Base-by-base conservation (phyloP, 2,329 filamentous ascomycete species). In the Sporothrix pseudoabietina region DNA sequence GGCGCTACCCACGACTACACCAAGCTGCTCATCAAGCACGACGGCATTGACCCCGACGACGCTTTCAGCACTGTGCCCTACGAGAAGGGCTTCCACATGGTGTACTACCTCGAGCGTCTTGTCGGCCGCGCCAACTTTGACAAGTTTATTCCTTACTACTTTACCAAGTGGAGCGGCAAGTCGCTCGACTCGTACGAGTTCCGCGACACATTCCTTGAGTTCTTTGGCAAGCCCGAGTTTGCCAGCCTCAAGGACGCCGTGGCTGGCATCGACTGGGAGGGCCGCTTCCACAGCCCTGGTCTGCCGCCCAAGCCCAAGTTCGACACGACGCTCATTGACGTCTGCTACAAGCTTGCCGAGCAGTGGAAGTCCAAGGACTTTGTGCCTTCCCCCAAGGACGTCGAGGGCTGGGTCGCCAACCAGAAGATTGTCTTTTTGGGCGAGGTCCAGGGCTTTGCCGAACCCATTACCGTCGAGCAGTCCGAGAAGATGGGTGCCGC, bases 151-250 rank as follows among this genome's bases (percentile, higher is more conserved):
- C 94, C 94, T 19, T 90, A 97, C 81, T 98, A 98, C 84, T 98
- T 98, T 81, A 90, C 87, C 41, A 93, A 88, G 54, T 98, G 92
- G 88, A 90, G 92, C 73, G 88, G 89, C 79, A 95, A 94, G 82
- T 97, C 94, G 1, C 87, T 99, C 8, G 94, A 98, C 82, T 97
- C 93, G 1, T 97, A 92, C 78, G 93, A 98, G 79, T 99, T 99
- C 87, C 97, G 95, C 81, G 86, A 91, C 69, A 97, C 93, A 0
- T 90, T 98, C 71, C 81, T 97, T 49, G 88, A 92, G 76, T 98
- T 97, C 85, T 98, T 98, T 81, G 84, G 87, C 74, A 83, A 83
- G 2, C 83, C 87, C 1, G 87, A 86, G 35, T 92, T 97, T 78
- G 83, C 87, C 1, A 86, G 88, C 3, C 84, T 89, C 73, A 84